Conservation (phyloP, 2,329 filamentous ascomycete genomes). For the Bipolaris zeicola region DNA sequence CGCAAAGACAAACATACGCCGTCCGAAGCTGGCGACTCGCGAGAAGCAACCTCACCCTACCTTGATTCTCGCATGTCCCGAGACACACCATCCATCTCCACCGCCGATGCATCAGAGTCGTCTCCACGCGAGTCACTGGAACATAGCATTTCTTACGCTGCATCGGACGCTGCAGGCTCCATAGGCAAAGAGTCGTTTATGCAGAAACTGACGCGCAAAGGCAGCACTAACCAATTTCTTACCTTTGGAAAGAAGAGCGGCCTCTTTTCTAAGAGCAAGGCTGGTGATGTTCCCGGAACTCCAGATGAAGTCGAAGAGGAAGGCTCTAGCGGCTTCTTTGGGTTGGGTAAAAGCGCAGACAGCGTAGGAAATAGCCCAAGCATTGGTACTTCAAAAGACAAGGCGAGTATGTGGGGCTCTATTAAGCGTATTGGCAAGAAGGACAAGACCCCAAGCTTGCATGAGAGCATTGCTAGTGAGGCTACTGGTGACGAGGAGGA, state of each 20-base stretch:
- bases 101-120: conserved; percentile 40
- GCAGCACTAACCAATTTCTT: conserved; percentile 54
- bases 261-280: conserved; percentile 40
- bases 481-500: conserved; percentile 42
- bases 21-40: conserved; percentile 30
- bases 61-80: conserved; percentile 48
- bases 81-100: conserved; percentile 53
- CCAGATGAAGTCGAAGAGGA: conserved; percentile 50
- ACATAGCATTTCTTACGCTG: conserved; percentile 45
- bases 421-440: conserved; percentile 52
- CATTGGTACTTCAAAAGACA: conserved; percentile 47
- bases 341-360: conserved; percentile 35
- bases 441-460: conserved; percentile 54
- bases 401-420: conserved; percentile 51
- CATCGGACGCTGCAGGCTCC: conserved; percentile 41
- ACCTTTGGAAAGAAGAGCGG: conserved; percentile 48
- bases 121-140: conserved; percentile 51
- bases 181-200: conserved; percentile 55
- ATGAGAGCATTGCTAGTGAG: conserved; percentile 54
- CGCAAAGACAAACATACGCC: conserved; percentile 45
- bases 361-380: conserved; percentile 44
- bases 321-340: conserved; percentile 20
- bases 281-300: conserved; percentile 42
- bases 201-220: conserved; percentile 57
- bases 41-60: conserved; percentile 35